These are phyloP conservation scores for Zygosaccharomyces pseudobailii DNA, from an alignment of 1,139 yeast genomes.

Conservation along the genomic window DNA sequence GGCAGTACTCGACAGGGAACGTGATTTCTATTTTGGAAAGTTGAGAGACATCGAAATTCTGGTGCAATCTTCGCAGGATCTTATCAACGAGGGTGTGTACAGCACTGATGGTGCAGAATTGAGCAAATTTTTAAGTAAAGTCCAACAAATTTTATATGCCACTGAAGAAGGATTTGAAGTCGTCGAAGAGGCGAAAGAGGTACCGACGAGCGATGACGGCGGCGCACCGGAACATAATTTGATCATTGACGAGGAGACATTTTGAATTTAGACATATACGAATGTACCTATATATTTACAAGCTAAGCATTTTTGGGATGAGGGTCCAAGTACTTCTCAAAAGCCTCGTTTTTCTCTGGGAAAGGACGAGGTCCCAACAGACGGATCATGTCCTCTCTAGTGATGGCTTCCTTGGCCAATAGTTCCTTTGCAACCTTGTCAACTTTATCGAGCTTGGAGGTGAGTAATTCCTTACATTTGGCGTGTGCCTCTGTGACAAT, in stretches of 20 bases:
- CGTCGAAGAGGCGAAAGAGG: slow-evolving; percentile 31
- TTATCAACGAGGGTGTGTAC: slow-evolving; percentile 38
- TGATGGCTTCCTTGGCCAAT: slow-evolving; percentile 75
- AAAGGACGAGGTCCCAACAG: slow-evolving; percentile 86
- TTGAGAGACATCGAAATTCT: slow-evolving; percentile 82
- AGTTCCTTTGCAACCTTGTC: slow-evolving; percentile 83
- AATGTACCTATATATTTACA: neutral
- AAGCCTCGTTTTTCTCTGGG: slow-evolving; percentile 86
- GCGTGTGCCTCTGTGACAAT: slow-evolving; percentile 75
- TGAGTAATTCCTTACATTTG: slow-evolving; percentile 61
- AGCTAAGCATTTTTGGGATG: slow-evolving; percentile 8
- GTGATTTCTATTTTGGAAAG: slow-evolving; percentile 87
- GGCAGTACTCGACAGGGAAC: slow-evolving; percentile 64
- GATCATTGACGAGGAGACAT: slow-evolving; percentile 34
- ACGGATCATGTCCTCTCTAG: slow-evolving; percentile 86
- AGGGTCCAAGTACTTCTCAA: slow-evolving; percentile 66
- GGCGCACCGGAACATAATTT: slow-evolving; percentile 22
- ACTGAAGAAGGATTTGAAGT: slow-evolving; percentile 73
- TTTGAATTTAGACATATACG: slow-evolving; percentile 13
- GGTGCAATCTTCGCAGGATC: slow-evolving; percentile 59
- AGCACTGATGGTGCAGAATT: slow-evolving; percentile 30
- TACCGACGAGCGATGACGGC: slow-evolving; percentile 3
- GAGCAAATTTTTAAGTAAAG: slow-evolving; percentile 49
- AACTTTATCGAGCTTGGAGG: slow-evolving; percentile 68
- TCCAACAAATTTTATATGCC: slow-evolving; percentile 71